These are phyloP conservation scores for Carex pumila DNA, from an alignment of 176 grass and related monocot genomes.

Conservation along the genomic window DNA sequence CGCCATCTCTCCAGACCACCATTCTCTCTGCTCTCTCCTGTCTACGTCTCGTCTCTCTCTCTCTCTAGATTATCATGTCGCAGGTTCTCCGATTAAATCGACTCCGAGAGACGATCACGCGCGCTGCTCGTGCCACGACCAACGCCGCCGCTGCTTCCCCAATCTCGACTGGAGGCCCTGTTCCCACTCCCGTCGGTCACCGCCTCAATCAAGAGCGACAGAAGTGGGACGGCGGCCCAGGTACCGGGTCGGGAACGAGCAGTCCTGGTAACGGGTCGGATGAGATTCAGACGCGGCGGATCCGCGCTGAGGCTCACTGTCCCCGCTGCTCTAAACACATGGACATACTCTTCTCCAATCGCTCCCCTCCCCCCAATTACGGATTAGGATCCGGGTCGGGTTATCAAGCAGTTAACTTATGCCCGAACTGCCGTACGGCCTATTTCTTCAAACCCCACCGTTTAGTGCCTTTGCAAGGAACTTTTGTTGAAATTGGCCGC, in stretches of 20 bases:
- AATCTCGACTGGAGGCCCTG: background rate
- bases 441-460: conserved; percentile 86
- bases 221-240: conserved; percentile 59
- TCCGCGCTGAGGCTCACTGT: conserved; percentile 94
- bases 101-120: conserved; percentile 39
- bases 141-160: conserved; percentile 23
- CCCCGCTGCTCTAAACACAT: conserved; percentile 97
- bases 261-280: conserved; percentile 43
- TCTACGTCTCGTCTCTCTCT: background rate
- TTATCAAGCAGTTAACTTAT: conserved; percentile 91
- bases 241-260: conserved; percentile 31
- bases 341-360: conserved; percentile 83
- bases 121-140: conserved; percentile 41
- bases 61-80: conserved; percentile 40
- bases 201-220: conserved; percentile 44
- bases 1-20: background rate
- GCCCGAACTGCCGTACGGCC: conserved; percentile 88
- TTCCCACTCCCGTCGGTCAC: conserved; percentile 16
- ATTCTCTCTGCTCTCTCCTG: conserved; percentile 9
- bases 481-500: conserved; percentile 97
- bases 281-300: conserved; percentile 61
- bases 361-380: conserved; percentile 24
- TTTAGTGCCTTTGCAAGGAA: conserved; percentile 77
- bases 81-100: conserved; percentile 77
- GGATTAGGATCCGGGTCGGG: conserved; percentile 33